Evolutionary conservation across 306 rosid species (phyloP), one percentile per base, ranked within the genome.

Genomic region (Pyrus betulifolia): DNA sequence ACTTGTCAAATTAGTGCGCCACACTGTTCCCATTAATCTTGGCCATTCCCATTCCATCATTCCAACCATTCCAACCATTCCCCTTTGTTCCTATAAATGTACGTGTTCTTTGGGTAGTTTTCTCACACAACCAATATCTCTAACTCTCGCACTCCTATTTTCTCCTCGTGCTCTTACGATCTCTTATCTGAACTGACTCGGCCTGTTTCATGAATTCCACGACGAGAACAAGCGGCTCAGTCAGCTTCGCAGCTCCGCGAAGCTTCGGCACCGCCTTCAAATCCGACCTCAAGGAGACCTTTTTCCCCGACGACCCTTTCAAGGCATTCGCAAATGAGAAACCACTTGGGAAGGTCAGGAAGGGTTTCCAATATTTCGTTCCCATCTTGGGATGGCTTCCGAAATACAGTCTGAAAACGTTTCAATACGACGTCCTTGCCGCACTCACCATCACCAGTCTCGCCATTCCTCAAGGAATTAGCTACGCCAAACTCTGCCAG

Each of bases 391-490:
- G 79, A 42, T 93, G 98, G 98, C 82, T 91, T 2, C 93, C 98
- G 1, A 80, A 33, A 3, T 93, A 93, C 74, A 84, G 8, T 21
- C 27, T 78, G 7, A 69, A 72, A 0, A 67, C 78, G 4, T 75
- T 93, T 17, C 30, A 59, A 45, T 84, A 84, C 21, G 98, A 93
- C 71, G 10, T 93, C 4, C 88, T 93, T 10, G 90, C 98, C 8
- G 98, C 97, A 28, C 62, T 93, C 74, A 93, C 98, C 86, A 84
- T 91, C 44, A 74, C 94, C 17, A 91, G 97, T 51, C 94, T 93
- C n/a, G 97, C 98, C 70, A 93, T 93, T 72, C 98, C 98, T 35
- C 98, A 93, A 73, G 98, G 97, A 70, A 91, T 93, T 25, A 93
- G 98, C 65, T 93, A 93, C 45, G 96, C 96, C 49, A 90, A 87